A percentile compares a stretch with the other conserved stretches of the same genome.
Evolutionary conservation across 164 flowering plant genomes (phyloP).

Genomic region (Vitis rupestris): DNA sequence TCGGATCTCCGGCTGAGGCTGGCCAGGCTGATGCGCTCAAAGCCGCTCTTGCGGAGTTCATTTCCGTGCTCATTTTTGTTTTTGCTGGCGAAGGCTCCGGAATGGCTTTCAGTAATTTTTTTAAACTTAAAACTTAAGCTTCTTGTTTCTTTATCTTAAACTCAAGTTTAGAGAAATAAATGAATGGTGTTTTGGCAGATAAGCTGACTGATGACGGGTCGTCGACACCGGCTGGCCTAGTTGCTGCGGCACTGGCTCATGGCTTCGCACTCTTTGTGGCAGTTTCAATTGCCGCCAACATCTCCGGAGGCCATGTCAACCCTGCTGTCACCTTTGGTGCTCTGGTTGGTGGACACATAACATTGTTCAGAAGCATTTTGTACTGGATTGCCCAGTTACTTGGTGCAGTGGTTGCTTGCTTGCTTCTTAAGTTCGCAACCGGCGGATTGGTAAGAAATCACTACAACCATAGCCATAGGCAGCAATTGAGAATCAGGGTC

Average conservation of each 20-base stretch:
- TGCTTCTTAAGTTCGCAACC: slow-evolving; percentile 36
- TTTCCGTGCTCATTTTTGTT: slow-evolving; percentile 59
- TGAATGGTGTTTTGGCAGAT: slow-evolving; percentile 17
- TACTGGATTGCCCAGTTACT: slow-evolving; percentile 39
- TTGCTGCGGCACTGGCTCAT: slow-evolving; percentile 31
- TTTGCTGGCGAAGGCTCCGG: slow-evolving; percentile 77
- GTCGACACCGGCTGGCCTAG: slow-evolving; percentile 31
- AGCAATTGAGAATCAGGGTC: background rate
- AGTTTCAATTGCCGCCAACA: slow-evolving; percentile 33
- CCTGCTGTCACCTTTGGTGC: slow-evolving; percentile 42
- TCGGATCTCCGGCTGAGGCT: slow-evolving; percentile 44
- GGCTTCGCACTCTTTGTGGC: slow-evolving; percentile 38
- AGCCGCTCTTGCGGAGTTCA: slow-evolving; percentile 67
- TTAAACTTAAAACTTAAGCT: background rate
- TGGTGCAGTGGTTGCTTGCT: slow-evolving; percentile 39
- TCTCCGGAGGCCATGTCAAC: slow-evolving; percentile 41
- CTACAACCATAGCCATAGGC: background rate
- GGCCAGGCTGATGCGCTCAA: slow-evolving; percentile 43
- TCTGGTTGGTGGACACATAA: slow-evolving; percentile 38
- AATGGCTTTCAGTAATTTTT: slow-evolving; percentile 59
- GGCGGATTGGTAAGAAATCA: slow-evolving; percentile 33
- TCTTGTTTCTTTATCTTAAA: background rate
- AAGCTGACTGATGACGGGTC: slow-evolving; percentile 30
- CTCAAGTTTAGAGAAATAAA: no score
- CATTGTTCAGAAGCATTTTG: slow-evolving; percentile 21